Evolutionary conservation across 148 eudicot species (phyloP), one percentile per base, ranked within the genome.

Genomic region (Simmondsia chinensis): DNA sequence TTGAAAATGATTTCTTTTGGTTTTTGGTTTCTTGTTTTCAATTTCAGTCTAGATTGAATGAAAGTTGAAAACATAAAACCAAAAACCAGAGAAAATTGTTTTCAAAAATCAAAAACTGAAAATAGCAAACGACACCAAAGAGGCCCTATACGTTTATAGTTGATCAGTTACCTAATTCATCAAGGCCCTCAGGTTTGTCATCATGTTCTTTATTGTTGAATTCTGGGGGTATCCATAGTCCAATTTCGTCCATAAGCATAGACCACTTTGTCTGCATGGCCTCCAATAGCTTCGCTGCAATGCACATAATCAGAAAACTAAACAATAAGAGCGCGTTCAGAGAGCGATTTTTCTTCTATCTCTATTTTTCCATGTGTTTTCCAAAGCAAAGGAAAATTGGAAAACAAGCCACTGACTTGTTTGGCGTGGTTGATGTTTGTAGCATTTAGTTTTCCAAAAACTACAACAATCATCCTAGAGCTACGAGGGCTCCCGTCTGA

Each of bases 131-230:
- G 2, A 25, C 9, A 10, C 12, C 4, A 21, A 13, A 41, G 6
- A n/a, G n/a, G n/a, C n/a, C n/a, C n/a, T n/a, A n/a, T 20, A 13
- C 4, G 9, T 42, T 10, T 42, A 22, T 32, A 33, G 46, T 21
- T 33, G 52, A 27, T 7, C 52, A 21, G 23, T 60, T 91, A 85
- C 97, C 97, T 42, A 53, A 46, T 3, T 85, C 97, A 33, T 63
- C 67, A 45, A 61, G 66, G 11, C 75, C 83, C 45, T 78, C 79
- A 16, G 95, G 95, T 65, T 74, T 85, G 64, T 91, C 97, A 43
- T 81, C 70, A 43, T 79, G 80, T 59, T 79, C 95, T 59, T 64
- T 35, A 43, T 76, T 59, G 44, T 43, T 47, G 46, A 79, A 13
- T 28, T 60, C 55, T 36, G 72, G 55, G 16, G 95, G 97, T 60